Percentiles rank a stretch among this genome's conserved stretches.
Evolutionary conservation across 1,139 yeast species (phyloP).

Genomic region (Blastobotrys indianensis): DNA sequence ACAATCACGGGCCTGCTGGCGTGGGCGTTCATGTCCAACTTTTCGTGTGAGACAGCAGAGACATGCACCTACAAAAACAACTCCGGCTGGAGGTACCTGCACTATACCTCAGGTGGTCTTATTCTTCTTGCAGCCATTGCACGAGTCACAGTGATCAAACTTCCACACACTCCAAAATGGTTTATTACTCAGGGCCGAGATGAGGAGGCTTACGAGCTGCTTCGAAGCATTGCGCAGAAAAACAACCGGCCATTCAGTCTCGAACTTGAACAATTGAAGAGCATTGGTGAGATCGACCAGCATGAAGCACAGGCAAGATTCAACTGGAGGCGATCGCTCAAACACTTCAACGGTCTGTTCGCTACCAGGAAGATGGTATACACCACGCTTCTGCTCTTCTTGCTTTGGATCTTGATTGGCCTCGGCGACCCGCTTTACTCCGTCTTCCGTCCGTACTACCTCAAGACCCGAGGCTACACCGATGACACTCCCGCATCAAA

Average conservation of each 20-base stretch:
- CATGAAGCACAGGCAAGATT: slow-evolving; percentile 4
- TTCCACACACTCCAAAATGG: slow-evolving; percentile 54
- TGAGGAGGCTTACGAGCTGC: slow-evolving; percentile 37
- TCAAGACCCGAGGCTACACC: slow-evolving; percentile 42
- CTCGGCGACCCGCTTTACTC: slow-evolving; percentile 46
- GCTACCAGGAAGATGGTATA: slow-evolving; percentile 35
- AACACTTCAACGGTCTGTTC: slow-evolving; percentile 32
- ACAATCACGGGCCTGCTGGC: slow-evolving; percentile 47
- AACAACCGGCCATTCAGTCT: slow-evolving; percentile 16
- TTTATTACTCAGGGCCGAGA: slow-evolving; percentile 47
- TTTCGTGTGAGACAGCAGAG: slow-evolving; percentile 40
- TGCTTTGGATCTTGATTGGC: slow-evolving; percentile 48
- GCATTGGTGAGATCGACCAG: slow-evolving; percentile 31
- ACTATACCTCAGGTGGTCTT: slow-evolving; percentile 47
- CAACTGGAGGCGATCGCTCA: slow-evolving; percentile 4
- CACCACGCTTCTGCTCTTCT: slow-evolving; percentile 39
- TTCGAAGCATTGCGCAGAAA: slow-evolving; percentile 17
- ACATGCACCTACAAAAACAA: slow-evolving; percentile 42
- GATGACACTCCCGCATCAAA: slow-evolving; percentile 38
- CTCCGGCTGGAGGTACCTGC: slow-evolving; percentile 55
- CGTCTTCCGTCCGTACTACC: slow-evolving; percentile 45
- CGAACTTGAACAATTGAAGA: slow-evolving; percentile 38
- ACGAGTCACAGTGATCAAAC: slow-evolving; percentile 42
- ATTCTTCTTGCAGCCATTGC: slow-evolving; percentile 45
- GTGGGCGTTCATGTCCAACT: slow-evolving; percentile 49